Percentiles rank a stretch among this genome's conserved stretches.
Conservation (phyloP, 2,329 filamentous ascomycete species). For the Aphanocladium album region DNA sequence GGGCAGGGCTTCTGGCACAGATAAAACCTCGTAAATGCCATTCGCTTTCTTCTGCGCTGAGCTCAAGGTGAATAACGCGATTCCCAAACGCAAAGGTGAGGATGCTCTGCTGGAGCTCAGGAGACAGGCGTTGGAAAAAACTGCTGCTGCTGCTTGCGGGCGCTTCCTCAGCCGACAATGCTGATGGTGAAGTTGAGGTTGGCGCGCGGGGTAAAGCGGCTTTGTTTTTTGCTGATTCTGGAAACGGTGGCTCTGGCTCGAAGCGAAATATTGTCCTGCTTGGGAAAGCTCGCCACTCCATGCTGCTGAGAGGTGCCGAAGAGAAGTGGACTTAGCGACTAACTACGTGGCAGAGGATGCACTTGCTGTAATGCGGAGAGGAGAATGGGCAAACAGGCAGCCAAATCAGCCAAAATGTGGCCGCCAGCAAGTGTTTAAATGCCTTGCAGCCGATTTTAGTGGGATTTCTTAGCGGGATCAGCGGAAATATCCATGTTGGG, state of each 20-base stretch:
- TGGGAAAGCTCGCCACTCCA: neutral
- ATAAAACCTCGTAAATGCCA: neutral
- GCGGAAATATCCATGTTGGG: neutral
- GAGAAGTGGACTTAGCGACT: neutral
- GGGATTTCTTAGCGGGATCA: neutral
- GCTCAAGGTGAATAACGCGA: neutral
- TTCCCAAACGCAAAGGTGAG: constrained; percentile 1
- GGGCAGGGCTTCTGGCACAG: neutral
- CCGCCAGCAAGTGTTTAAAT: neutral
- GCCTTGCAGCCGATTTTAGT: neutral
- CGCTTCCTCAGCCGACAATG: neutral
- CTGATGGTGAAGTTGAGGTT: neutral
- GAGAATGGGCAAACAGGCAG: neutral
- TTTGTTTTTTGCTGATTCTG: neutral
- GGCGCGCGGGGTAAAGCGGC: neutral
- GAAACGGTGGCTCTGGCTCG: neutral
- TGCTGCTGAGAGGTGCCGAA: neutral
- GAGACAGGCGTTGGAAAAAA: neutral
- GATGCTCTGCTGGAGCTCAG: neutral
- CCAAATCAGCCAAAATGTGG: neutral
- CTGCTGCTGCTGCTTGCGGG: neutral
- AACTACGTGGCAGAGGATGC: neutral
- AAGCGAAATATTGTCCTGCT: neutral
- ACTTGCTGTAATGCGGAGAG: neutral
- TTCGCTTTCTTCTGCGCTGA: neutral